phyloP scores from a whole-genome alignment of 306 rosid genomes.

The Luffa aegyptiaca region DNA sequence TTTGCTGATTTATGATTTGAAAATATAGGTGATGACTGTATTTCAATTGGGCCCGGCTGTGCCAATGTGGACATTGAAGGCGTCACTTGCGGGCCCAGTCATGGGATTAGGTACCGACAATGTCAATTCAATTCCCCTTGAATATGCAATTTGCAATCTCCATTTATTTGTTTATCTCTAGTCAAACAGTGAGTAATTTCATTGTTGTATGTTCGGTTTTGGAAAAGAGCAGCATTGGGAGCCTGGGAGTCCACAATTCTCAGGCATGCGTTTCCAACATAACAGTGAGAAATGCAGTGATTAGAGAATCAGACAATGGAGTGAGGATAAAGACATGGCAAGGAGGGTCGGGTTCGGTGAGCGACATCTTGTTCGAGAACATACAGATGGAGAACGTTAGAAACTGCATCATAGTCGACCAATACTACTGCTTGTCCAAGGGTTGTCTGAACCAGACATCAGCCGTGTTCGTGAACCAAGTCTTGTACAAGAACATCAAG shows the following conservation, averaged over 20 bases:
- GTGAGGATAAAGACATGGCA: conserved; percentile 95
- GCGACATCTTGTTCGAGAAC: conserved; percentile 46
- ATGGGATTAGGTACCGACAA: conserved; percentile 67
- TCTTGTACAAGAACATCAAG: conserved; percentile 56
- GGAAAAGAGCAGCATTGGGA: conserved; percentile 70
- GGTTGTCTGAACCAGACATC: conserved; percentile 75
- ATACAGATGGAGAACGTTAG: conserved; percentile 80
- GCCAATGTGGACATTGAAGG: conserved; percentile 65
- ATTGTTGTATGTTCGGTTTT: background rate
- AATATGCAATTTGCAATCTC: background rate
- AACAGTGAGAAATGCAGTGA: conserved; percentile 50
- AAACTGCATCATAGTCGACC: conserved; percentile 77
- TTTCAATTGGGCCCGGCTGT: conserved; percentile 87
- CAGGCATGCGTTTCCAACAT: conserved; percentile 87
- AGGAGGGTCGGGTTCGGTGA: conserved; percentile 80
- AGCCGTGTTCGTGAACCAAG: conserved; percentile 56
- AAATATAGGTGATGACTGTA: conserved; percentile 80
- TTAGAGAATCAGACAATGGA: conserved; percentile 83
- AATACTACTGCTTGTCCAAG: conserved; percentile 70
- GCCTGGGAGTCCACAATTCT: conserved; percentile 78
- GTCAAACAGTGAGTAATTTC: background rate
- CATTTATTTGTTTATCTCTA: background rate
- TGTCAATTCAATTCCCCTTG: background rate
- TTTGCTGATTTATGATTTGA: background rate
- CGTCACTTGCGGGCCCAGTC: conserved; percentile 90